Conservation (phyloP, 2,329 filamentous ascomycete genomes). For the Penicillium verrucosum region DNA sequence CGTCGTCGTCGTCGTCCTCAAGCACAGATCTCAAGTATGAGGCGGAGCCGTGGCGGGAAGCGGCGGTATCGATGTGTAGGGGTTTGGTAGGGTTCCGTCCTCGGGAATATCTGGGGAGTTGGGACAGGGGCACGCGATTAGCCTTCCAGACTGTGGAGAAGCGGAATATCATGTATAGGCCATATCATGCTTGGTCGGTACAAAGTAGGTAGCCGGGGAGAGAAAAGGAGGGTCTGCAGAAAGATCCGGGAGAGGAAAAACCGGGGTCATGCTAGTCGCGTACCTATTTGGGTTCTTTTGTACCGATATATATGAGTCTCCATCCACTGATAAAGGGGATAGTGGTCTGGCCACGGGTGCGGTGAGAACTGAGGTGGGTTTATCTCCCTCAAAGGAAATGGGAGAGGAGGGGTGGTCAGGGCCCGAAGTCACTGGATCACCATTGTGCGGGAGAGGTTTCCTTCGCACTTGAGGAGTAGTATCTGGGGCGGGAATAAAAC, state of each 20-base stretch:
- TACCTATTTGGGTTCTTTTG: conserved; percentile 43
- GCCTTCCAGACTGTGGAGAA: conserved; percentile 21
- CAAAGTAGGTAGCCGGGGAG: background rate
- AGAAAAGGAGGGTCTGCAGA: conserved; percentile 3
- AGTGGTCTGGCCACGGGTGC: conserved; percentile 17
- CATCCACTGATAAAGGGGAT: conserved; percentile 27
- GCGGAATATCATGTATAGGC: conserved; percentile 21
- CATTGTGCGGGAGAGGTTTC: conserved; percentile 54
- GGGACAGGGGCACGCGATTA: conserved; percentile 26
- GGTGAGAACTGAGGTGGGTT: conserved; percentile 19
- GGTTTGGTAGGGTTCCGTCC: conserved; percentile 34
- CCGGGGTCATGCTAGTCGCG: conserved; percentile 15
- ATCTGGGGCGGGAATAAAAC: conserved; percentile 19
- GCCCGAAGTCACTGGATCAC: conserved; percentile 37
- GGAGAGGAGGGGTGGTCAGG: conserved; percentile 23
- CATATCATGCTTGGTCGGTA: conserved; percentile 12
- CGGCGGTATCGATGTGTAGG: conserved; percentile 34
- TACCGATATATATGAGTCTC: conserved; percentile 29
- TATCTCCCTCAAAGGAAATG: conserved; percentile 27
- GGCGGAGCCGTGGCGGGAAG: conserved; percentile 19
- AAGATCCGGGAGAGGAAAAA: conserved; percentile 6
- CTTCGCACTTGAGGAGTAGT: conserved; percentile 45
- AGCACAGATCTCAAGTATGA: conserved; percentile 21
- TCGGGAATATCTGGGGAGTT: conserved; percentile 39
- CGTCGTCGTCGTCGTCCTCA: conserved; percentile 29